Base-by-base conservation (phyloP, 1,139 yeast species). In the Pichia sp. region DNA sequence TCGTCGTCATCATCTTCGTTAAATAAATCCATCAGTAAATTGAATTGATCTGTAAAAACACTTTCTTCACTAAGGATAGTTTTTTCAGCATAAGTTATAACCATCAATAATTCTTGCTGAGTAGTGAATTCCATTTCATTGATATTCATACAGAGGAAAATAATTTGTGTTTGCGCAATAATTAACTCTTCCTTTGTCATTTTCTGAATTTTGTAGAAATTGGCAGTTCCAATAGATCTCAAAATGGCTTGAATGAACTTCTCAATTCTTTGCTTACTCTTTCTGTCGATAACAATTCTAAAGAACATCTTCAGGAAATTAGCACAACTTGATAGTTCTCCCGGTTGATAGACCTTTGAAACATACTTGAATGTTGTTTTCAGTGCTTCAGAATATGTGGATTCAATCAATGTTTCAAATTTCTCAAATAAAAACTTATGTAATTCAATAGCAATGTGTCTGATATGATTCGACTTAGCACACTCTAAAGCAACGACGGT, bases 401-500 rank as follows among this genome's bases (percentile, higher is more conserved):
- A 68, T 47, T 84, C 90, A 24, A 85, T 75, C 58, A 89, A 69
- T 2, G 89, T 78, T 59, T 85, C 91, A 58, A 85, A 81, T 53
- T 81, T 84, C 19, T 77, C 82, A 56, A 76, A 79, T 11, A 88
- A 60, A 4, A 74, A 77, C 24, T 60, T 61, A 56, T 85, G 85
- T 48, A 85, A 67, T 2, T 71, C 73, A 2, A 68, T 53, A 0
- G 91, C 87, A 10, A 75, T 65, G 2, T 63, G 63, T 33, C 74
- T 68, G 24, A 85, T 69, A n/a, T 65, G 63, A 2, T 60, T 60
- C 24, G 69, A 66, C 0, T 70, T 63, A 1, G 89, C 79, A 0
- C 87, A 73, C 51, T 83, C 81, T 37, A 89, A 67, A 0, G 93
- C 93, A 47, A 88, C 75, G 2, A 86, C 71, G 0, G 89, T 82